phyloP scores from a whole-genome alignment of 352 stramenopile species.

The Pythium aristosporum region DNA sequence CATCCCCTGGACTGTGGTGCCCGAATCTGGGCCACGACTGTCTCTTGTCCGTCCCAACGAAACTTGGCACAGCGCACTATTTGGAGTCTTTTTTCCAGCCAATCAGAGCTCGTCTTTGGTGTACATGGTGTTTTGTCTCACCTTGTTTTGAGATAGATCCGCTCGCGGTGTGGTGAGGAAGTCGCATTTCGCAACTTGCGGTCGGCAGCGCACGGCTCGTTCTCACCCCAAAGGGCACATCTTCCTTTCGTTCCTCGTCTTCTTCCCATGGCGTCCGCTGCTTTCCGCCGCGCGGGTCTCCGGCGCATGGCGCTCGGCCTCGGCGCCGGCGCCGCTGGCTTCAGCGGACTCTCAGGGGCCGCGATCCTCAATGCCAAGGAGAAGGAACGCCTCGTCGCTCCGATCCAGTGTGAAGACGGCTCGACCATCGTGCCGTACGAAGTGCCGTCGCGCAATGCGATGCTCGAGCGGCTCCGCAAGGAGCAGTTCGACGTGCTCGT shows the following conservation, averaged over 20 bases:
- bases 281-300: conserved; percentile 49
- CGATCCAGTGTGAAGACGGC: conserved; percentile 83
- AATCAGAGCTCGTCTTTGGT: conserved; percentile 1
- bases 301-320: conserved; percentile 57
- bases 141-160: conserved; percentile 25
- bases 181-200: conserved; percentile 29
- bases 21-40: conserved; percentile 13
- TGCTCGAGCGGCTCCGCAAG: conserved; percentile 82
- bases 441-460: conserved; percentile 58
- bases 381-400: conserved; percentile 60
- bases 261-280: conserved; percentile 52
- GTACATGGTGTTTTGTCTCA: conserved; percentile 9
- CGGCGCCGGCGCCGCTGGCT: conserved; percentile 43
- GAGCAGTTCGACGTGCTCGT: conserved; percentile 94
- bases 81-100: conserved; percentile 5
- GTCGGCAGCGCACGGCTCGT: conserved; percentile 4
- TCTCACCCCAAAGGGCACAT: conserved; percentile 8
- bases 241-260: conserved; percentile 11
- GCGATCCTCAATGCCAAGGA: conserved; percentile 79
- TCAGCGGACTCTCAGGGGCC: conserved; percentile 52
- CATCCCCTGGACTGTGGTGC: not conserved
- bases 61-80: conserved; percentile 1
- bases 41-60: conserved; percentile 13
- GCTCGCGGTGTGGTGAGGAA: not conserved
- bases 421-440: conserved; percentile 85